Percentiles rank a stretch among this genome's conserved stretches.
Conservation (phyloP, 2,329 filamentous ascomycete genomes). For the Aspergillus aculeatus region DNA sequence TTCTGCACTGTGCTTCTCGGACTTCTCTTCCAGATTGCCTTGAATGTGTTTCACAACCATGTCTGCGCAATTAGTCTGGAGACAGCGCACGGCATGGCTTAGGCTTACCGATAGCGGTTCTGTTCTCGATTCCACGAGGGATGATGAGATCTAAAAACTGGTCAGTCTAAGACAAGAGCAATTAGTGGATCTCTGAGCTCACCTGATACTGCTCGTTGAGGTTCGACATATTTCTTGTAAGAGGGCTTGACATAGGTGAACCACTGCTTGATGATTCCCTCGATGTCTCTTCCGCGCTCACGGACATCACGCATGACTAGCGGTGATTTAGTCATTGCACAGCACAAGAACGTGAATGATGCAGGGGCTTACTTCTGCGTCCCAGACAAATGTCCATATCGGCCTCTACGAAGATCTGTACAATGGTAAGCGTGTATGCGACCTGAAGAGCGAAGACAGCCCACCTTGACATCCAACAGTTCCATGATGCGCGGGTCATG, state of each 20-base stretch:
- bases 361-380: conserved; percentile 65
- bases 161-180: conserved; percentile 10
- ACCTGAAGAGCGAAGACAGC: conserved; percentile 12
- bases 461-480: conserved; percentile 83
- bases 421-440: background rate
- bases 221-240: conserved; percentile 89
- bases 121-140: conserved; percentile 90
- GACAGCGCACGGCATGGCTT: background rate
- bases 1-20: conserved; percentile 74
- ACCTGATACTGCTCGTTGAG: conserved; percentile 83
- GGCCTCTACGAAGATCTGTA: conserved; percentile 87
- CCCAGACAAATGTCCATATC: conserved; percentile 93
- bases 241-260: conserved; percentile 95
- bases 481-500: conserved; percentile 84
- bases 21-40: conserved; percentile 82
- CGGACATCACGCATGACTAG: conserved; percentile 81
- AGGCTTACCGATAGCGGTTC: conserved; percentile 69
- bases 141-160: conserved; percentile 74
- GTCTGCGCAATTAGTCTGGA: conserved; percentile 46
- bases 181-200: conserved; percentile 23
- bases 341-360: background rate
- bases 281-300: conserved; percentile 84
- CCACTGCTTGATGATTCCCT: conserved; percentile 98
- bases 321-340: conserved; percentile 23
- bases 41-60: conserved; percentile 96